These are phyloP conservation scores for Dendrocalamus latiflorus DNA, from an alignment of 202 grass and related monocot genomes.

Conservation along the genomic window DNA sequence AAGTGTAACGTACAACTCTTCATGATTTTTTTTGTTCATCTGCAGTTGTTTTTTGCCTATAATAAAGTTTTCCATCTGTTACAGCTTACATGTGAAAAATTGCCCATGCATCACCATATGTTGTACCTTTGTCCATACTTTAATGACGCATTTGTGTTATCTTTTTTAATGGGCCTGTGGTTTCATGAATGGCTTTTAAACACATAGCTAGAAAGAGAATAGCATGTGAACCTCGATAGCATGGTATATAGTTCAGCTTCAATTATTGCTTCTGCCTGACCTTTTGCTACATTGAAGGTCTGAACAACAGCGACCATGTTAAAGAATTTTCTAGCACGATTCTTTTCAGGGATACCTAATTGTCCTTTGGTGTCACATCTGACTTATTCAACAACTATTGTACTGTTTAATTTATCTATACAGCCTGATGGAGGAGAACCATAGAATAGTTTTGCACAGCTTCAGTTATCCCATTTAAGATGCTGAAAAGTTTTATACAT, in stretches of 20 bases:
- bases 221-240: neutral
- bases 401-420: neutral
- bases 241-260: neutral
- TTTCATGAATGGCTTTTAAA: neutral
- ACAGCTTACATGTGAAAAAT: neutral
- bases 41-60: neutral
- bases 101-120: neutral
- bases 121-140: neutral
- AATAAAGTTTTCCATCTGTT: neutral
- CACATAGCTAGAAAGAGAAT: neutral
- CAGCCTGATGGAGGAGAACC: neutral
- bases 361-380: neutral
- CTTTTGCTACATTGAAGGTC: neutral
- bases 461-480: neutral
- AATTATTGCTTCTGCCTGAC: neutral
- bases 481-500: neutral
- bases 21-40: neutral
- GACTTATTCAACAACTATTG: constrained; percentile 1
- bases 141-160: neutral
- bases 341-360: neutral
- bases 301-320: neutral
- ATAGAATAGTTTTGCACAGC: neutral
- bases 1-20: neutral
- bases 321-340: neutral
- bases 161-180: neutral